phyloP scores from a whole-genome alignment of 805 yeast genomes.

The Wickerhamiella hasegawae region DNA sequence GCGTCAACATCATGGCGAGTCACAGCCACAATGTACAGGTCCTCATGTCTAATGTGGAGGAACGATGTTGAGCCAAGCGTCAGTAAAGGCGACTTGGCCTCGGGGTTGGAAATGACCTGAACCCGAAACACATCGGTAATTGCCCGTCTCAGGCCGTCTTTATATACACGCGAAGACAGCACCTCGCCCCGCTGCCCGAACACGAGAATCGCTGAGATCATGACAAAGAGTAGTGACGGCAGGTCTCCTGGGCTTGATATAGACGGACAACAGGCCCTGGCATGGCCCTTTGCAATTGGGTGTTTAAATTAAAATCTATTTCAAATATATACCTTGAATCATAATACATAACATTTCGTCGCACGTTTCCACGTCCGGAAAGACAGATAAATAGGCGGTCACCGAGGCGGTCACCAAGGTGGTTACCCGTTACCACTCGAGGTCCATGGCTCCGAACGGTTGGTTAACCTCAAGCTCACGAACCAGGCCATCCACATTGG shows the following conservation, averaged over 20 bases:
- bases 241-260: too few species aligned
- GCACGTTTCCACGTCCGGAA: too few species aligned
- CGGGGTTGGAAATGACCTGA: constrained; percentile 64
- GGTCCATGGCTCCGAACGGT: constrained; percentile 34
- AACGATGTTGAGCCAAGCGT: constrained; percentile 90
- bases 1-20: constrained; percentile 81
- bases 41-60: constrained; percentile 46
- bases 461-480: constrained; percentile 29
- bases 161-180: constrained; percentile 53
- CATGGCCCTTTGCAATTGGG: too few species aligned
- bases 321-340: not conserved
- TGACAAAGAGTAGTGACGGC: constrained; percentile 21
- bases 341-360: not conserved
- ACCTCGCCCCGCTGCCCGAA: constrained; percentile 74
- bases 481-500: constrained; percentile 31
- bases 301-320: too few species aligned
- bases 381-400: too few species aligned
- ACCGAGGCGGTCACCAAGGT: too few species aligned
- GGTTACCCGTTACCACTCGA: constrained; percentile 30
- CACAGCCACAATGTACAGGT: constrained; percentile 75
- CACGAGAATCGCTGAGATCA: constrained; percentile 75
- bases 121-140: constrained; percentile 82
- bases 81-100: constrained; percentile 50
- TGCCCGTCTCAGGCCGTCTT: constrained; percentile 61
- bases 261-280: too few species aligned